Base-by-base conservation (phyloP, 306 rosid genomes). In the Myrica gale region DNA sequence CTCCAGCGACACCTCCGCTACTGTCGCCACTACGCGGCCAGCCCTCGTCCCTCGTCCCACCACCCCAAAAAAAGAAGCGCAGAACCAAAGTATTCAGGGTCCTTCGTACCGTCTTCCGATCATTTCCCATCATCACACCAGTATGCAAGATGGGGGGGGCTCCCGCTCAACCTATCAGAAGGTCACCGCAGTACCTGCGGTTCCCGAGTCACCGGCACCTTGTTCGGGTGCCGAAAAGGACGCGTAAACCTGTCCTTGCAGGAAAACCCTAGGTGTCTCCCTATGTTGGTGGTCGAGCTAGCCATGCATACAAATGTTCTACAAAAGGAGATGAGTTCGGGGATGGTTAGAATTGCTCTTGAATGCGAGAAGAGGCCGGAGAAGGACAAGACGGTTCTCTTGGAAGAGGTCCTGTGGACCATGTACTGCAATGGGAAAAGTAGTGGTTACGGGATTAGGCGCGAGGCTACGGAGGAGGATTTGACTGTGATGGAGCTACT, bases 401-500 rank as follows among this genome's bases (percentile, higher is more conserved):
- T 79, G 47, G 91, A 93, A 0, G 98, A 93, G 75, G 90, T 85
- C 0, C 2, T 85, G 0, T 93, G 98, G 98, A 82, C 90, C 0
- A 93, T 91, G 94, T 93, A 52, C 7, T 93, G 91, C 53, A 91
- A 93, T 0, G 98, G 97, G 32, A 93, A 93, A 83, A 93, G 91
- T 72, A 76, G 47, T 0, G 98, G 98, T 0, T 91, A 91, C 16
- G 96, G 90, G 4, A 84, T 90, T 8, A 88, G 61, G 80, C 88
- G 96, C 71, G 96, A 90, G 6, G 85, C 97, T 0, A 57, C 85
- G 0, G 96, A 81, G 21, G 96, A 90, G 42, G 98, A 93, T 9
- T 76, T 91, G 32, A 67, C 46, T 10, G 87, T 88, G 1, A 93
- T 93, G 97, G 96, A 93, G 76, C 48, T 83, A 47, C 91, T 93